Percentiles rank a stretch among this genome's conserved stretches.
These are phyloP conservation scores for Pseudonitzschia delicatissima DNA, from an alignment of 108 stramenopile species.

Conservation along the genomic window DNA sequence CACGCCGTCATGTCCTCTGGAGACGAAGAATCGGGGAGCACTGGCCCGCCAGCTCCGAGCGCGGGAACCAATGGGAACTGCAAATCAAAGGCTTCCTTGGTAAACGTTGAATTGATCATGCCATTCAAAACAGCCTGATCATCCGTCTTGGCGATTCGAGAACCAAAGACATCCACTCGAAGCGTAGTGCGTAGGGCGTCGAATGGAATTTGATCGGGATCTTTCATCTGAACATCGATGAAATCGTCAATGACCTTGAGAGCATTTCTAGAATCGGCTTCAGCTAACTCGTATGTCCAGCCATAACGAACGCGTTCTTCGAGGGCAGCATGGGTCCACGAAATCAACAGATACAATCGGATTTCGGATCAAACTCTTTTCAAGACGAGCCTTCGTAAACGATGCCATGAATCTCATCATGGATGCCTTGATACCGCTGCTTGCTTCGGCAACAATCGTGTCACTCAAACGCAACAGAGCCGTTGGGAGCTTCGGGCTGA, in stretches of 20 bases:
- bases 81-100: slow-evolving; percentile 60
- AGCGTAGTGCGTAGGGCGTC: slow-evolving; percentile 83
- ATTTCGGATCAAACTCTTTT: slow-evolving; percentile 55
- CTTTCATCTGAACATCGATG: slow-evolving; percentile 44
- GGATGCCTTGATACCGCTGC: slow-evolving; percentile 90
- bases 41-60: slow-evolving; percentile 42
- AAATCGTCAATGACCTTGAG: slow-evolving; percentile 87
- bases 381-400: slow-evolving; percentile 64
- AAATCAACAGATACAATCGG: slow-evolving; percentile 90
- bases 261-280: slow-evolving; percentile 92
- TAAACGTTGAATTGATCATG: slow-evolving; percentile 58
- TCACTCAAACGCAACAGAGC: slow-evolving; percentile 77
- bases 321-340: slow-evolving; percentile 95
- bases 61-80: slow-evolving; percentile 67
- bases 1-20: slow-evolving; percentile 67
- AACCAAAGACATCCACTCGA: slow-evolving; percentile 79
- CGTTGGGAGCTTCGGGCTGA: slow-evolving; percentile 79
- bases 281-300: slow-evolving; percentile 97
- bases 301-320: slow-evolving; percentile 97
- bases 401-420: slow-evolving; percentile 85
- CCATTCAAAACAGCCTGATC: slow-evolving; percentile 72
- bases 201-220: slow-evolving; percentile 86
- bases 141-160: slow-evolving; percentile 55
- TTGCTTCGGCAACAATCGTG: slow-evolving; percentile 90
- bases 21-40: slow-evolving; percentile 70